phyloP scores from a whole-genome alignment of 306 rosid genomes.

The Cicer pinnatifidum region DNA sequence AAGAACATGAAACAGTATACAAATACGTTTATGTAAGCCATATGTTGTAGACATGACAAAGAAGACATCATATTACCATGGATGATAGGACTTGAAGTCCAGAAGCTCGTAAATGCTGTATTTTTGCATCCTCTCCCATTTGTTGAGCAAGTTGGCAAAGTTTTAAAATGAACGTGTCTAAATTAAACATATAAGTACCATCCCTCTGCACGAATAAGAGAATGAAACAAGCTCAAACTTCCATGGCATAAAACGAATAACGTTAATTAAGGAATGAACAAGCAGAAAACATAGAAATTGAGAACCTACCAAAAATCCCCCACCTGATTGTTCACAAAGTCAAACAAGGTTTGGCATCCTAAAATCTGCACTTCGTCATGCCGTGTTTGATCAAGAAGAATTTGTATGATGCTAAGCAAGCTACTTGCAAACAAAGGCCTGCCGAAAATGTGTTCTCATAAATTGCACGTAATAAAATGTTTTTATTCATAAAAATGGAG shows the following conservation, averaged over 20 bases:
- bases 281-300: conserved; percentile 34
- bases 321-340: conserved; percentile 78
- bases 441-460: conserved; percentile 43
- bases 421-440: conserved; percentile 84
- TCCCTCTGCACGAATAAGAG: conserved; percentile 58
- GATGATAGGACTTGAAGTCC: conserved; percentile 68
- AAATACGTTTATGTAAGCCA: conserved; percentile 25
- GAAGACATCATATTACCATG: conserved; percentile 52
- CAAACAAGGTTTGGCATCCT: conserved; percentile 73
- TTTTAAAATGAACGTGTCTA: conserved; percentile 65
- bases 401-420: conserved; percentile 66
- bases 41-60: conserved; percentile 14
- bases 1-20: conserved; percentile 26
- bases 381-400: conserved; percentile 70
- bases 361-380: conserved; percentile 66
- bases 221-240: conserved; percentile 11
- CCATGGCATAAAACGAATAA: conserved; percentile 3
- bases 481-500: conserved; percentile 29
- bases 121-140: conserved; percentile 57
- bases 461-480: conserved; percentile 13
- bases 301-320: conserved; percentile 47
- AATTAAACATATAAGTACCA: conserved; percentile 77
- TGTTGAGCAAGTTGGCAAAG: conserved; percentile 68
- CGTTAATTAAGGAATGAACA: conserved; percentile 1
- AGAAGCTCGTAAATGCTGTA: conserved; percentile 54